Percentiles rank a stretch among this genome's conserved stretches.
Conservation (phyloP, 2,329 filamentous ascomycete species). For the Arthrobotrys entomopaga region DNA sequence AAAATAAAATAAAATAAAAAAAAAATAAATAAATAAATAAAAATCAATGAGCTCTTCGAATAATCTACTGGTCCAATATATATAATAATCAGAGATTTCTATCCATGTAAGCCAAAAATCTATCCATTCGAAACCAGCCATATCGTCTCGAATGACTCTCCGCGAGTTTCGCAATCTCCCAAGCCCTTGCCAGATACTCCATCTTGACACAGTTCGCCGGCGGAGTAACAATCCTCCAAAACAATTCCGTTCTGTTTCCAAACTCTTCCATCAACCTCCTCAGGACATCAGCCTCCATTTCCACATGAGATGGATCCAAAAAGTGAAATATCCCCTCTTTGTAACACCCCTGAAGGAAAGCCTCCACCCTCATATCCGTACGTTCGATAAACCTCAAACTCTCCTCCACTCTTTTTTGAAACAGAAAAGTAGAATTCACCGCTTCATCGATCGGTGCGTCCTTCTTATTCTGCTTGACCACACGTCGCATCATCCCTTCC, state of each 20-base stretch:
- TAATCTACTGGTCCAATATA: too few relatives aligned
- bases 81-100: conserved; percentile 11
- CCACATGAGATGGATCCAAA: conserved; percentile 1
- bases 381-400: conserved; percentile 37
- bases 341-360: conserved; percentile 35
- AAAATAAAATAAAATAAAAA: too few relatives aligned
- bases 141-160: conserved; percentile 20
- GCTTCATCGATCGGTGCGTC: background rate
- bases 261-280: conserved; percentile 14
- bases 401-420: conserved; percentile 41
- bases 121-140: conserved; percentile 26
- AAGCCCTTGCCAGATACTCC: conserved; percentile 33
- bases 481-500: conserved; percentile 38
- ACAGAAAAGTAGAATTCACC: conserved; percentile 27
- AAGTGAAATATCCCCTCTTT: conserved; percentile 37
- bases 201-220: conserved; percentile 29
- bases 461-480: conserved; percentile 21
- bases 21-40: too few relatives aligned
- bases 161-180: conserved; percentile 10
- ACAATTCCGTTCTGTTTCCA: background rate
- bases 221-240: conserved; percentile 17
- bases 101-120: conserved; percentile 33
- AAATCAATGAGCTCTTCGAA: too few relatives aligned
- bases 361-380: conserved; percentile 24
- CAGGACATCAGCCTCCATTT: background rate